Percentiles rank a stretch among this genome's conserved stretches.
Conservation (phyloP, 192 early-diverging fungal species). For the Martensiomyces pterosporus region DNA sequence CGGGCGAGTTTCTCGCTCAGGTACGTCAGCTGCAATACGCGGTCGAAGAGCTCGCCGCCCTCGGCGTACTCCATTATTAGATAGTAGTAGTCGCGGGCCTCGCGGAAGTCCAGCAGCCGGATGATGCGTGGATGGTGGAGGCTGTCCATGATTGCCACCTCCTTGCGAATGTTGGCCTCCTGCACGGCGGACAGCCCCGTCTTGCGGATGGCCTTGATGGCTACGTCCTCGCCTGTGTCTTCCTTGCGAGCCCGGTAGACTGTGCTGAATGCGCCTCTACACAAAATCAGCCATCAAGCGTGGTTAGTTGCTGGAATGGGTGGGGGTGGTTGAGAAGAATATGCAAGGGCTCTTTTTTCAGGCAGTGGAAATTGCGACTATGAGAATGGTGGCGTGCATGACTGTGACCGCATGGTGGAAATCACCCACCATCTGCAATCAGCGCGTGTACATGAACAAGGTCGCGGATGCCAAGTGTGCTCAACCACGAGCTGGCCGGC, state of each 20-base stretch:
- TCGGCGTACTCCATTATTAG: constrained; percentile 75
- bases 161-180: constrained; percentile 81
- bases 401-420: no score
- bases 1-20: constrained; percentile 73
- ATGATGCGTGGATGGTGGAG: constrained; percentile 76
- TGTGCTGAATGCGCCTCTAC: constrained; percentile 81
- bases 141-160: constrained; percentile 80
- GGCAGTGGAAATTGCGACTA: no score
- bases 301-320: no score
- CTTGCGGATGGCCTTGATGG: constrained; percentile 81
- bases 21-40: constrained; percentile 77
- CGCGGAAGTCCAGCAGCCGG: constrained; percentile 66
- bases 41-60: constrained; percentile 91
- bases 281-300: no score
- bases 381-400: no score
- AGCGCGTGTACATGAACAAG: no score
- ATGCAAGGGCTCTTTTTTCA: no score
- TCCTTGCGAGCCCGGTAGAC: constrained; percentile 67
- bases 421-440: no score
- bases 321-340: no score
- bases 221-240: constrained; percentile 61
- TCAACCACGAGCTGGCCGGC: no score
- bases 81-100: constrained; percentile 73
- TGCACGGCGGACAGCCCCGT: constrained; percentile 65
- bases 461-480: no score